phyloP scores from a whole-genome alignment of 768 basidiomycete genomes.

The Rhizopogon vesiculosus region DNA sequence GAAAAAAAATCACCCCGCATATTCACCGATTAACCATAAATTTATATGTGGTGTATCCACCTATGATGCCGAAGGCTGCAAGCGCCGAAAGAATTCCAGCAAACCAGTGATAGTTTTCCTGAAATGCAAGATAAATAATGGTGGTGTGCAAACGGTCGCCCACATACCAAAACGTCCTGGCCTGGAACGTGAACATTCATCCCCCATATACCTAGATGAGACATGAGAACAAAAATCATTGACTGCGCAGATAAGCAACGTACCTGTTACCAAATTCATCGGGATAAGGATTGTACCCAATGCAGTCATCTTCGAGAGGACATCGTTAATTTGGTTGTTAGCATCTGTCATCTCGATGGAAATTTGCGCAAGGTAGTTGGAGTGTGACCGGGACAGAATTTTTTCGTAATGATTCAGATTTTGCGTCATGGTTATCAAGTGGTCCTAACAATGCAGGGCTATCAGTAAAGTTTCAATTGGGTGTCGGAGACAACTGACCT shows the following conservation, averaged over 20 bases:
- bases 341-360: constrained; percentile 99
- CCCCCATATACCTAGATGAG: constrained; percentile 75
- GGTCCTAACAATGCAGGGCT: constrained; percentile 50
- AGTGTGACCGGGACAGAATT: constrained; percentile 96
- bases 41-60: constrained; percentile 74
- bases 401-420: constrained; percentile 99
- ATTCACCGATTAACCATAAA: constrained; percentile 54
- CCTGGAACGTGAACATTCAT: constrained; percentile 99
- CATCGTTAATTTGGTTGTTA: constrained; percentile 99
- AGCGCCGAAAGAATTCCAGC: constrained; percentile 78
- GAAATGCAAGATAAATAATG: not conserved
- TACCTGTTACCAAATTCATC: constrained; percentile 94
- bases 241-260: constrained; percentile 8
- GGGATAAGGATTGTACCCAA: constrained; percentile 96
- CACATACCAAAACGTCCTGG: constrained; percentile 47
- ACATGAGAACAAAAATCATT: not conserved
- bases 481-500: constrained; percentile 35
- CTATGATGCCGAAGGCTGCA: constrained; percentile 75
- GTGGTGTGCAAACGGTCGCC: not conserved
- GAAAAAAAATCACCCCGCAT: not conserved
- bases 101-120: constrained; percentile 75
- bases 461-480: not conserved
- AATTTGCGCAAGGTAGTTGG: constrained; percentile 98
- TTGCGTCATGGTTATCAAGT: constrained; percentile 99
- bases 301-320: constrained; percentile 93